phyloP scores from a whole-genome alignment of 495 filamentous ascomycete genomes.

The Parmelia sp. region DNA sequence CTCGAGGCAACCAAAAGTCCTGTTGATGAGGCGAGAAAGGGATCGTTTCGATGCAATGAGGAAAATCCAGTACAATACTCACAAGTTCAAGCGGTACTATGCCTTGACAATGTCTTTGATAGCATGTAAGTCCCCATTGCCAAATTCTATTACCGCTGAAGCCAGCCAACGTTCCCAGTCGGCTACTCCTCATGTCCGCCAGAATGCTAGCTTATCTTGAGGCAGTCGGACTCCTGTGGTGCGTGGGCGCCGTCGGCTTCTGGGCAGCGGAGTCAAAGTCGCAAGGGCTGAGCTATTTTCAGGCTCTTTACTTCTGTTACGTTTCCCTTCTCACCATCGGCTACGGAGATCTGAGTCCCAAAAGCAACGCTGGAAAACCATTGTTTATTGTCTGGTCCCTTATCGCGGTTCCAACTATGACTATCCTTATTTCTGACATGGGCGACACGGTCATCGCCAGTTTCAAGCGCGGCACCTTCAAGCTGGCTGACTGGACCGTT shows the following conservation, averaged over 20 bases:
- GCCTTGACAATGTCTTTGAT: conserved; percentile 61
- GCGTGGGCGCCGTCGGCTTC: conserved; percentile 77
- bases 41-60: conserved; percentile 80
- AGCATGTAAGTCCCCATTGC: conserved; percentile 45
- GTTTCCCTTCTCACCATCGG: conserved; percentile 79
- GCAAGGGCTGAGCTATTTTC: conserved; percentile 67
- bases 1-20: conserved; percentile 26
- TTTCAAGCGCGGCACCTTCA: conserved; percentile 50
- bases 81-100: conserved; percentile 60
- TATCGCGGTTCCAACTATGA: conserved; percentile 62
- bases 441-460: conserved; percentile 53
- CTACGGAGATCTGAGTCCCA: conserved; percentile 74
- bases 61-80: conserved; percentile 60
- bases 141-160: conserved; percentile 26
- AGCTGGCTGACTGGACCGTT: conserved; percentile 52
- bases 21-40: conserved; percentile 47
- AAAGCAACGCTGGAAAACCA: conserved; percentile 65
- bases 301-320: conserved; percentile 77
- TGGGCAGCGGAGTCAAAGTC: conserved; percentile 46
- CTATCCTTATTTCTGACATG: conserved; percentile 58
- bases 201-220: conserved; percentile 4
- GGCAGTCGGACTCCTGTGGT: conserved; percentile 57
- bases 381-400: conserved; percentile 88
- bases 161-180: neutral
- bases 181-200: neutral